These are phyloP conservation scores for Euphorbia schlechtendalii DNA, from an alignment of 441 rosid species.

Conservation along the genomic window DNA sequence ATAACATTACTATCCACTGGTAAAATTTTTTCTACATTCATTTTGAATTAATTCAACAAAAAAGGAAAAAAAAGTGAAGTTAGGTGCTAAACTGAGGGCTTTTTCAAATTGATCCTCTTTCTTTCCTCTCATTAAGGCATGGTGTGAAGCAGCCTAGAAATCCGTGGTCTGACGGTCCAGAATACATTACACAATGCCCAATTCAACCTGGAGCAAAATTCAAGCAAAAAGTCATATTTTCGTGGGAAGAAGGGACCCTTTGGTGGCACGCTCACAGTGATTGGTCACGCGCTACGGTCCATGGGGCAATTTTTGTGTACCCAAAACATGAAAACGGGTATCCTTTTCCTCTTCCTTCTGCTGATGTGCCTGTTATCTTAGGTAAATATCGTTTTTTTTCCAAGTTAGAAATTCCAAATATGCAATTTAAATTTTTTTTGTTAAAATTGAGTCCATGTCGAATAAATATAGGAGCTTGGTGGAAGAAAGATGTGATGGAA, in stretches of 20 bases:
- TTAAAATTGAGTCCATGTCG: too few relatives aligned
- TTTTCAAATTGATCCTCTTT: too few relatives aligned
- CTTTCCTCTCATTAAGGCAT: constrained; percentile 28
- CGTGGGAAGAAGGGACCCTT: constrained; percentile 41
- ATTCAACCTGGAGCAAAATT: constrained; percentile 44
- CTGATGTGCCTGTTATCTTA: constrained; percentile 33
- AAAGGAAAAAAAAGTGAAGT: too few relatives aligned
- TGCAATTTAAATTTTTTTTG: not conserved
- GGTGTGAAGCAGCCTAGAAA: constrained; percentile 43
- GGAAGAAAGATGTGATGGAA: constrained; percentile 33
- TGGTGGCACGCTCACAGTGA: too few relatives aligned
- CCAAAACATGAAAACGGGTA: constrained; percentile 23
- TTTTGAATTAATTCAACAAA: too few relatives aligned
- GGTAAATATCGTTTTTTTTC: constrained; percentile 18
- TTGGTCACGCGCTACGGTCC: constrained; percentile 60
- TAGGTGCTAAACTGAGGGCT: not conserved
- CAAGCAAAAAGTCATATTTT: constrained; percentile 34
- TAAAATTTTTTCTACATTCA: constrained; percentile 6
- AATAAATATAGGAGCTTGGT: constrained; percentile 42
- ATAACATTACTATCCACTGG: constrained; percentile 51
- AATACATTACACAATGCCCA: constrained; percentile 49
- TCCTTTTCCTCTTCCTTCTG: constrained; percentile 41
- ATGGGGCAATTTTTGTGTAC: constrained; percentile 44
- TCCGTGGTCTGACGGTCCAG: constrained; percentile 72
- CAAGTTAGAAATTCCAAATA: not conserved